Conservation (phyloP, 805 yeast species). For the Jamesozyma lodderae region DNA sequence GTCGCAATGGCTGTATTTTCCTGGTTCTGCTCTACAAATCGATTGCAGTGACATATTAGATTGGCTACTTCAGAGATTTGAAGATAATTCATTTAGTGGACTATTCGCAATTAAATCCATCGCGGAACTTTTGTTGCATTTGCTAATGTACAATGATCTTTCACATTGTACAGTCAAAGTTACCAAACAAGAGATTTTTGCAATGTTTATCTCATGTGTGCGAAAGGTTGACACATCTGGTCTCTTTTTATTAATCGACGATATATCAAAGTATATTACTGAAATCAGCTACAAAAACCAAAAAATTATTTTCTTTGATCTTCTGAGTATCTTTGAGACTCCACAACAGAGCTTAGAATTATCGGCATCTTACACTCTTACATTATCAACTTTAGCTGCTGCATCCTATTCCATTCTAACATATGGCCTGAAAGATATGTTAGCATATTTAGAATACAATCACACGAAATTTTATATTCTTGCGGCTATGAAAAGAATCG, state of each 20-base stretch:
- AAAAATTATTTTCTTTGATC: constrained; percentile 21
- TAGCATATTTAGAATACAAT: constrained; percentile 4
- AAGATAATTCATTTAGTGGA: constrained; percentile 35
- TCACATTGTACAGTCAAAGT: constrained; percentile 15
- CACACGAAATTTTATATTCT: constrained; percentile 19
- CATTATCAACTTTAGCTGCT: constrained; percentile 14
- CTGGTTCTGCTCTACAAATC: constrained; percentile 23
- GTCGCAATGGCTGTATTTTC: constrained; percentile 22
- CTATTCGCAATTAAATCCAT: constrained; percentile 28
- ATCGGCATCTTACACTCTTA: constrained; percentile 20
- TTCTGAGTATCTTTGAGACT: constrained; percentile 16
- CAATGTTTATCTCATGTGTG: constrained; percentile 15
- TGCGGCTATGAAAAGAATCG: constrained; percentile 7
- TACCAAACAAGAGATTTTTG: constrained; percentile 24
- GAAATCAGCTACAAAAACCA: constrained; percentile 22
- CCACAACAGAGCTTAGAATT: constrained; percentile 23
- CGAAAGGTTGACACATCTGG: constrained; percentile 9
- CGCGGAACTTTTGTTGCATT: constrained; percentile 27
- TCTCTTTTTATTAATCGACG: constrained; percentile 5
- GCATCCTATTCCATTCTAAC: constrained; percentile 19
- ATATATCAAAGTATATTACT: constrained; percentile 15
- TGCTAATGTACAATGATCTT: constrained; percentile 24
- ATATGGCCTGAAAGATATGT: constrained; percentile 10
- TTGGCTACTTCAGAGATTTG: constrained; percentile 37
- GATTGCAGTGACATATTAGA: constrained; percentile 42